Evolutionary conservation across 768 basidiomycete genomes (phyloP), one percentile per base, ranked within the genome.

Genomic region (Kwoniella pini): DNA sequence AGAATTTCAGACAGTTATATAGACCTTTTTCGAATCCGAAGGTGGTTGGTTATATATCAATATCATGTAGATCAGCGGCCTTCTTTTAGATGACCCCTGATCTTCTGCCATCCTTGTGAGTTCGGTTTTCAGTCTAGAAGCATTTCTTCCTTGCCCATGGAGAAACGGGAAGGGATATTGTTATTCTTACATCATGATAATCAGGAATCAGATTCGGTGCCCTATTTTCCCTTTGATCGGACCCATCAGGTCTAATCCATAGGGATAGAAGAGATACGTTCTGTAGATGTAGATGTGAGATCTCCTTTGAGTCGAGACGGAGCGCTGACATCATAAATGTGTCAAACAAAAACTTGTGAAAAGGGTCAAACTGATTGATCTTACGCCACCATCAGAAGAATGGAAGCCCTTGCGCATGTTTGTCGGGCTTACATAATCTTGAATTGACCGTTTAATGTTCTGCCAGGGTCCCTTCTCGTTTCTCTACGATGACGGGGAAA

Each of bases 361-460:
- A 36, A 36, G 31, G 48, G 48, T 38, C 42, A 24, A 6, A 42
- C 10, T 19, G 21, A 44, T 24, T 55, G 27, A 31, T 19, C 40
- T 31, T 13, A 40, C 40, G 54, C 54, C 54, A 55, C 54, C 54
- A 55, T 55, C 54, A 55, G 31, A 27, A 3, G n/a, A 21, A 13
- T 26, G 21, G 33, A 31, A 10, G 21, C 54, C 54, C 54, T 38
- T 55, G 54, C 54, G 54, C 28, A 31, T 55, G 54, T 55, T 55
- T 55, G 54, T 55, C 54, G 24, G 9, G 26, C 54, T 55, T 55
- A 55, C 43, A 33, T 55, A 55, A 55, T n/a, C n/a, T n/a, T n/a
- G n/a, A n/a, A n/a, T n/a, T n/a, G n/a, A n/a, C n/a, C n/a, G n/a
- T n/a, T n/a, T n/a, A n/a, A n/a, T n/a, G n/a, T n/a, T n/a, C n/a